Base-by-base conservation (phyloP, 257 asterid species). In the Rehmannia glutinosa region DNA sequence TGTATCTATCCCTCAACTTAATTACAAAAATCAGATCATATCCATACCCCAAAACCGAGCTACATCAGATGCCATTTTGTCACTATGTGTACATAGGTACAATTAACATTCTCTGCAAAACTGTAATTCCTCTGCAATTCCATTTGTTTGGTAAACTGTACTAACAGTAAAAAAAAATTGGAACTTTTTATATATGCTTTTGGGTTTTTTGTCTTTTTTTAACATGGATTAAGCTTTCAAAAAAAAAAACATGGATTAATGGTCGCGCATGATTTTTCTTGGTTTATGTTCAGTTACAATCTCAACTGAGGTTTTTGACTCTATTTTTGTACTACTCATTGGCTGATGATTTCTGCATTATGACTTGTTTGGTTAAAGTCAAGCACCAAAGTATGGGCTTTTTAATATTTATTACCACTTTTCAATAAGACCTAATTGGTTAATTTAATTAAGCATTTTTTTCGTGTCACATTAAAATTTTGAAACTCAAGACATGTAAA, bases 301-400 rank as follows among this genome's bases (percentile, higher is more conserved):
- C 72, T 12, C 59, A 49, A n/a, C 54, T 8, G 2, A n/a, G 15
- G n/a, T 57, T 16, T 25, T 78, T 68, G 61, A 50, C 71, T 52
- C 42, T 50, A 5, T 54, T 68, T 82, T 77, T 71, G 83, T 68
- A 68, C 78, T 72, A 70, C 74, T 81, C 83, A 75, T 74, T 76
- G 71, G 69, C 64, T 62, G 43, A 77, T 84, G 68, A 84, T 78
- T 81, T 78, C 71, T 54, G 49, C 85, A 84, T 81, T 8, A 79
- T 77, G 46, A 39, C 55, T 23, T 75, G 81, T 73, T 72, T 69
- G 68, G 62, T 20, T 75, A 69, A 78, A 70, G 78, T 66, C 53
- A 43, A 73, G 68, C 87, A 84, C 70, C 62, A 16, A 55, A 60
- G 76, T 50, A 84, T 77, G 90, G 87, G 75, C 64, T 67, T 32